Conservation (phyloP, 495 filamentous ascomycete species). For the Daldinia childiae region DNA sequence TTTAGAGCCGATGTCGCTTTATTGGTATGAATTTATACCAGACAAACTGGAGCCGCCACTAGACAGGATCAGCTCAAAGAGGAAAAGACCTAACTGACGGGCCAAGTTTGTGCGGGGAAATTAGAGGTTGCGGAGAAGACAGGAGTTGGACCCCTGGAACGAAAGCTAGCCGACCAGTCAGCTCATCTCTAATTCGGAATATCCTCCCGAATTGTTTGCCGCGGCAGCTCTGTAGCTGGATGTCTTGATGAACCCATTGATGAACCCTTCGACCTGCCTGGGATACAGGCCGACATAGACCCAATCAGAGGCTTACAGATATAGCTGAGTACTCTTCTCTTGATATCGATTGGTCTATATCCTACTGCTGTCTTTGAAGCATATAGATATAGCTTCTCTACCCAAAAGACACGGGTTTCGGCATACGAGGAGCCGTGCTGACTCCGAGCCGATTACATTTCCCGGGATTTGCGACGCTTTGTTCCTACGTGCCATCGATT, state of each 20-base stretch:
- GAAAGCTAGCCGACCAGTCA: not conserved
- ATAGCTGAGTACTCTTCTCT: not conserved
- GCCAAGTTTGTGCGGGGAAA: conserved; percentile 9
- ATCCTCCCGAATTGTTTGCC: not conserved
- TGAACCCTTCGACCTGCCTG: not conserved
- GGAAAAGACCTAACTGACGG: not conserved
- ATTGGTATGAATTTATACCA: not conserved
- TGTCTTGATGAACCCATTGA: not conserved
- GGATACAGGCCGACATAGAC: not conserved
- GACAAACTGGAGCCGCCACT: conserved; percentile 9
- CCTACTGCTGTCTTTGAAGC: not conserved
- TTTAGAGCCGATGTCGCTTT: conserved; percentile 33
- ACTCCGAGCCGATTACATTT: not conserved
- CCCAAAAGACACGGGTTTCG: not conserved
- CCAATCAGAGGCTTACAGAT: not conserved
- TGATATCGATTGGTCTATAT: conserved; percentile 1
- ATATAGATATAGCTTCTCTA: not conserved
- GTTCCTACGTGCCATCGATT: not conserved
- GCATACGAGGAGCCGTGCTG: not conserved
- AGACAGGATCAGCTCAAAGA: conserved; percentile 4
- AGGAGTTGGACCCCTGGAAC: conserved; percentile 2
- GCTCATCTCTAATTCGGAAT: not conserved
- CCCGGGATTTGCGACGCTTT: not conserved
- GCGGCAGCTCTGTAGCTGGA: not conserved
- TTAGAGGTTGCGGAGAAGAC: conserved; percentile 8